These are phyloP conservation scores for Biancaea sappan DNA, from an alignment of 306 rosid genomes.

Conservation along the genomic window DNA sequence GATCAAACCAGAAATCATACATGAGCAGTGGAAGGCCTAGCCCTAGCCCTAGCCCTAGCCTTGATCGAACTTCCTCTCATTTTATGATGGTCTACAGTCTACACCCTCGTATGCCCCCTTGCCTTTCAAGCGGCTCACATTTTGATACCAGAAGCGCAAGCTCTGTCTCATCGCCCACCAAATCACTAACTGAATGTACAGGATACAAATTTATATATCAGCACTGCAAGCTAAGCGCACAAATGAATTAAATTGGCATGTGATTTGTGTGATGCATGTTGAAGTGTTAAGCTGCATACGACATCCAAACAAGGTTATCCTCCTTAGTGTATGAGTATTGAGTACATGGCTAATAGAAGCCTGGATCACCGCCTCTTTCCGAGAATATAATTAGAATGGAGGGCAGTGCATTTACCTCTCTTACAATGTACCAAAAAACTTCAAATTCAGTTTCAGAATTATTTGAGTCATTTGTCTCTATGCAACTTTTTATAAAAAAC, in stretches of 20 bases:
- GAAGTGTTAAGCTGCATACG: constrained; percentile 79
- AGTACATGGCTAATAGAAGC: constrained; percentile 87
- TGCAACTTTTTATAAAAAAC: no score
- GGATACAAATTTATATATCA: no score
- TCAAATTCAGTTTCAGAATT: no score
- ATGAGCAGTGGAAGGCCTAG: constrained; percentile 71
- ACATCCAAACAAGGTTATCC: constrained; percentile 96
- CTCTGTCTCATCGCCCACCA: constrained; percentile 38
- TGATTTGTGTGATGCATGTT: constrained; percentile 45
- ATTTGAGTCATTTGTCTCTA: no score
- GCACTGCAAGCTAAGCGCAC: constrained; percentile 45
- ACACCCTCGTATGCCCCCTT: constrained; percentile 38
- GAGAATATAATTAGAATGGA: no score
- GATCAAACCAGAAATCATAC: constrained; percentile 38
- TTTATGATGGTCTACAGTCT: constrained; percentile 44
- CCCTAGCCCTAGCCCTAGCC: constrained; percentile 59
- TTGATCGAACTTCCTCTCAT: constrained; percentile 49
- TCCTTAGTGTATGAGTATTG: constrained; percentile 80
- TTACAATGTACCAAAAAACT: no score
- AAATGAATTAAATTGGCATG: constrained; percentile 31
- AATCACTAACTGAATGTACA: no score
- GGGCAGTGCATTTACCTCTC: no score
- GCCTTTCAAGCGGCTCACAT: constrained; percentile 55
- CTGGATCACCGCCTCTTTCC: constrained; percentile 82
- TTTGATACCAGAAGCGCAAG: constrained; percentile 39